Evolutionary conservation across 1,284 basidiomycete species (phyloP).

Genomic region (Cryptococcus sp.): DNA sequence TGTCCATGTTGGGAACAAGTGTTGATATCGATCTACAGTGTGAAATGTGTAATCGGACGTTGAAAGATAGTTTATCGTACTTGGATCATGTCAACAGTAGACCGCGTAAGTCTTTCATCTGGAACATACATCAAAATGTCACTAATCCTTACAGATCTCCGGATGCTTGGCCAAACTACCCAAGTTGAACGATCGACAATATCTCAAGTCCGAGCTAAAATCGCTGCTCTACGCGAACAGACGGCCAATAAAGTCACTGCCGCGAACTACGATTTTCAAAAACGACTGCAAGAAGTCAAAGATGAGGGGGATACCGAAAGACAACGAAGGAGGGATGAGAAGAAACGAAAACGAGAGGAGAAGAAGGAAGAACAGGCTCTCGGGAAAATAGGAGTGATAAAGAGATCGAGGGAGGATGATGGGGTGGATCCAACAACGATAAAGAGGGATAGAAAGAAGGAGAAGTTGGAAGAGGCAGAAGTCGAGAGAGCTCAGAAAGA

Average conservation of each 20-base stretch:
- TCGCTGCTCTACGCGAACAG: slow-evolving; percentile 79
- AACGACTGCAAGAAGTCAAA: slow-evolving; percentile 76
- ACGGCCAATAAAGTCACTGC: slow-evolving; percentile 72
- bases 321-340: slow-evolving; percentile 61
- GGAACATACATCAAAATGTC: background rate
- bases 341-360: slow-evolving; percentile 40
- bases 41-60: slow-evolving; percentile 80
- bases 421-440: background rate
- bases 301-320: slow-evolving; percentile 50
- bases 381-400: slow-evolving; percentile 17
- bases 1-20: slow-evolving; percentile 41
- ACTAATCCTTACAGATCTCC: slow-evolving; percentile 25
- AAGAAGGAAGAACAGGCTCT: slow-evolving; percentile 26
- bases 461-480: slow-evolving; percentile 6
- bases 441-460: slow-evolving; percentile 2
- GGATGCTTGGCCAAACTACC: slow-evolving; percentile 89
- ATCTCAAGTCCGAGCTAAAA: slow-evolving; percentile 82
- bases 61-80: slow-evolving; percentile 89
- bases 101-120: slow-evolving; percentile 62
- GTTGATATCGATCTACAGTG: slow-evolving; percentile 51
- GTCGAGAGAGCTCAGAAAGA: slow-evolving; percentile 18
- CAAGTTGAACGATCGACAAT: slow-evolving; percentile 83
- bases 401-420: slow-evolving; percentile 7
- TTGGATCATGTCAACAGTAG: slow-evolving; percentile 94
- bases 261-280: slow-evolving; percentile 88